Evolutionary conservation across 305 asterid species (phyloP), one percentile per base, ranked within the genome.

Genomic region (Fraxinus greggii): DNA sequence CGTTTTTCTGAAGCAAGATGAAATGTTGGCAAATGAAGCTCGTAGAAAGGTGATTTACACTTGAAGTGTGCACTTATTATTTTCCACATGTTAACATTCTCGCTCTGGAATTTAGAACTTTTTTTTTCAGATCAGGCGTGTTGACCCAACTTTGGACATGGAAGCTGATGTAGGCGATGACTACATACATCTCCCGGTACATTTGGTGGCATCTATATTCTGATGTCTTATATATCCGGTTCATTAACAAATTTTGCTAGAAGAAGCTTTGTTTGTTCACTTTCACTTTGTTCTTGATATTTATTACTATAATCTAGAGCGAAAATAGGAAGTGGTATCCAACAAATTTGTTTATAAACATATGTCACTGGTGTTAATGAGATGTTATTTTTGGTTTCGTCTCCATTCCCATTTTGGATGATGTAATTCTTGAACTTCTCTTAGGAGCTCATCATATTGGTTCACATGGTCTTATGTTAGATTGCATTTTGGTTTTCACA

Each of bases 161-260:
- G 97, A 93, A 87, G 98, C 99, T 85, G 99, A 96, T 81, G 92
- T 89, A 88, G 98, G 99, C 51, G 99, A 96, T 87, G 98, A 94
- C 88, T 96, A 93, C 89, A 89, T 74, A 75, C 98, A 94, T 91
- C 93, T 96, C 76, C 97, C 91, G 94, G 99, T 96, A 92, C 77
- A 83, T 81, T 75, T 72, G 45, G 73, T 80, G 78, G 79, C 82
- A 35, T 79, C 26, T 54, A 67, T 86, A 36, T 75, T 85, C 76
- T 80, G 80, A 26, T 40, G 56, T 74, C 77, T 81, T 81, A 36
- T 83, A 75, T 70, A 67, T 61, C 78, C 74, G 81, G 61, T 86
- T 85, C 75, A 56, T 73, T 23, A 36, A 84, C 78, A 32, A 15
- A n/a, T 72, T 67, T 81, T 31, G 32, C 82, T 29, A 59, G 29